Evolutionary conservation across 257 asterid genomes (phyloP).

Genomic region (Marsdenia floribunda): DNA sequence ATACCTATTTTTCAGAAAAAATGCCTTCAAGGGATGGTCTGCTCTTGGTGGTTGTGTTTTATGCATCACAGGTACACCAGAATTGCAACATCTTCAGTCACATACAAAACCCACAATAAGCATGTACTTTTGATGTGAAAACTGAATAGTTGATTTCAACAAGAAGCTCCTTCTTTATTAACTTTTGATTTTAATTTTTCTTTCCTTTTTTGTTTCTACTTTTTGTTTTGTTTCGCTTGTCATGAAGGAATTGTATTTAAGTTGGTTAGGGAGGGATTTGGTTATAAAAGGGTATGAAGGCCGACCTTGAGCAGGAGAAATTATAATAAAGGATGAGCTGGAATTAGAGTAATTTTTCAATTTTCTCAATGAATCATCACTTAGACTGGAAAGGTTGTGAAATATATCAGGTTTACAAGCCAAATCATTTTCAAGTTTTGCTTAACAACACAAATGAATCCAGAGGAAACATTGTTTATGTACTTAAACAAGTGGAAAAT

Average conservation of each 20-base stretch:
- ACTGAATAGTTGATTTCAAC: background rate
- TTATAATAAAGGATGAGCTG: background rate
- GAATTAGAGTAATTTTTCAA: background rate
- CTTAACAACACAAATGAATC: background rate
- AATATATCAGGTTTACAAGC: background rate
- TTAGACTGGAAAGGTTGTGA: background rate
- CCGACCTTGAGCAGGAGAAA: background rate
- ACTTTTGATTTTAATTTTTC: background rate
- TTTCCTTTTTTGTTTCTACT: too few species aligned
- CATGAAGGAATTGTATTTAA: background rate
- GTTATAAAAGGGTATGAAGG: background rate
- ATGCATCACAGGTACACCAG: slow-evolving; percentile 81
- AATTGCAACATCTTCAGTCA: slow-evolving; percentile 5
- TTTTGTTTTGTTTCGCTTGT: background rate
- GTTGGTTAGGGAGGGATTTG: background rate
- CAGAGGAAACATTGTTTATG: background rate
- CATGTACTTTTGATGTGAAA: background rate
- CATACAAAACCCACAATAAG: background rate
- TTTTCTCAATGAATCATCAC: background rate
- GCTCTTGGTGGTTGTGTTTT: slow-evolving; percentile 98
- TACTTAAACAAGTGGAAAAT: background rate
- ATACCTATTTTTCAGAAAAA: slow-evolving; percentile 71
- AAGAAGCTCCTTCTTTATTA: background rate
- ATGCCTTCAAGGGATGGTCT: slow-evolving; percentile 66
- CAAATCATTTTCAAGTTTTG: background rate